Base-by-base conservation (phyloP, 1,139 yeast species). In the Pneumocystis oryctolagi region DNA sequence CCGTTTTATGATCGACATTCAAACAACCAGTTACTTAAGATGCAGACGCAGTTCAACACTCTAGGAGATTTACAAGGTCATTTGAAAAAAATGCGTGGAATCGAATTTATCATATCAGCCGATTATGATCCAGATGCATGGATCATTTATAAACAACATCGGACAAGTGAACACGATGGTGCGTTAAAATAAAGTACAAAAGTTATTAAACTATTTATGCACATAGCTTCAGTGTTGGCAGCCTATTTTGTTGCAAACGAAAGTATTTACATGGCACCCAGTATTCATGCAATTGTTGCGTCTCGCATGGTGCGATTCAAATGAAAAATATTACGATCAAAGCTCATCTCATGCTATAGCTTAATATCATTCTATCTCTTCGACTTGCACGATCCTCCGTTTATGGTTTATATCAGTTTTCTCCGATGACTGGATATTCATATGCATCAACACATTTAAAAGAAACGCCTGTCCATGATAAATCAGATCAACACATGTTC, bases 1-100 rank as follows among this genome's bases (percentile, higher is more conserved):
- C 98, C 99, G 1, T 94, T 92, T 74, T 92, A 87, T 72, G 97
- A 92, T 72, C 81, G 97, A 68, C 84, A 95, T 0, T 87, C 97
- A 61, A 92, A 89, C 73, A 92, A 92, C 74, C 97, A 90, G 73
- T 94, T 89, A 42, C 80, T 94, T 57, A 87, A 87, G 75, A 92
- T 92, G 98, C 99, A 92, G 74, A 82, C 86, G 66, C 97, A 90
- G 73, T 89, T 85, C 79, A 87, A 84, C 69, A 87, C 84, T 63
- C 78, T 80, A 70, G 74, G 75, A 62, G 74, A 75, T 64, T 70
- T 81, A 35, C 76, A 77, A 60, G 71, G 74, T 32, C 87, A 85
- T 70, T 78, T 92, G 66, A 76, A 78, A 65, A 88, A 87, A 69
- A 84, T 92, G 89, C 82, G 80, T 28, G 98, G 98, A 0, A 74